Evolutionary conservation across 129 eudicot genomes (phyloP), one percentile per base, ranked within the genome.

Genomic region (Calendula officinalis): DNA sequence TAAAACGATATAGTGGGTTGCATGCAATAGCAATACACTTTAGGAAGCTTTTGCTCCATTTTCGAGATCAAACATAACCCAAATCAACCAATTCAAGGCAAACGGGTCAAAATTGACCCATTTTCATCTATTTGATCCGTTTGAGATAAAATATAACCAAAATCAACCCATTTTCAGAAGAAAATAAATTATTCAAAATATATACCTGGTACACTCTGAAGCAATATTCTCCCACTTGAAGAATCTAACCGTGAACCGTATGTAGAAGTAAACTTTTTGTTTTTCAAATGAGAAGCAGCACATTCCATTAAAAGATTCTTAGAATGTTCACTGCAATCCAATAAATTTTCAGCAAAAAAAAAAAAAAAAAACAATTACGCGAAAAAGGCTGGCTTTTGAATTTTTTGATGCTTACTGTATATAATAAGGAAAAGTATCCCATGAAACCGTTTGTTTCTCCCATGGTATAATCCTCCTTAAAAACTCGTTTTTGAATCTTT

Each of bases 171-270:
- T 22, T 22, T 22, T 22, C 30, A 0, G 30, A n/a, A n/a, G 30
- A 22, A 22, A 22, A 22, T 22, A 2, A 0, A 22, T 22, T 22
- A 22, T n/a, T n/a, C 1, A 22, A 22, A 67, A 65, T 42, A 39
- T 22, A 39, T 66, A 92, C 99, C 99, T 67, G 96, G 99, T 79
- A 80, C 77, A 47, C 99, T 92, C 77, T 88, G 99, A 60, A 92
- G 95, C 81, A 92, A 68, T 73, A 92, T 85, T 67, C 89, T 92
- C 69, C 91, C 92, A 42, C 95, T 88, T 56, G 99, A 83, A 61
- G 99, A 88, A 73, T 71, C 75, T 57, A 92, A 75, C 15, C 87
- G 78, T 56, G 89, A 65, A 70, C 96, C 99, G 71, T 81, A 88
- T 40, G 79, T 77, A 14, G 82, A 64, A 47, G 96, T 70, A 43